Evolutionary conservation across 495 filamentous ascomycete species (phyloP), one percentile per base, ranked within the genome.

Genomic region (Penicillium goetzii): DNA sequence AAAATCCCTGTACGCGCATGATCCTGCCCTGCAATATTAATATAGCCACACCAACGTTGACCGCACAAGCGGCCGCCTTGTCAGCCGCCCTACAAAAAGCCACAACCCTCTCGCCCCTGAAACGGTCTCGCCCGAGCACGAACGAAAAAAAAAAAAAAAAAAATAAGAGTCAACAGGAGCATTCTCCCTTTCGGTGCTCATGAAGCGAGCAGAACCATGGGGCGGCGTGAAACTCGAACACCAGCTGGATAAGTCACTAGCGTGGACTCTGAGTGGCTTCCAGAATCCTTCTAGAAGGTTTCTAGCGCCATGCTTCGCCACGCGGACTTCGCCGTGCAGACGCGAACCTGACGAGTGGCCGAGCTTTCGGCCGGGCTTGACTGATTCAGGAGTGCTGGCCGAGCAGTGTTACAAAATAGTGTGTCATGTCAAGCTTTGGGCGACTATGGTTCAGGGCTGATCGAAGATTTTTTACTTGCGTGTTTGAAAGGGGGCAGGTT

Each of bases 211-310:
- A 50, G 56, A 63, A 55, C 57, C 63, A 60, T 45, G 58, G 54
- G 62, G 12, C n/a, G 19, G 52, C 33, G 8, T 36, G 59, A 61
- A 51, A n/a, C n/a, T n/a, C n/a, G n/a, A n/a, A 61, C 55, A 57
- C 55, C 14, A 43, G 34, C 52, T 23, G 36, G 34, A 43, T 14
- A 7, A 33, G 19, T 45, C 50, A n/a, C 32, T 51, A 60, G 49
- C 12, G 49, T 3, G 61, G 33, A 7, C 70, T 74, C 69, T 68
- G 74, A 71, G 71, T 52, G 71, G 59, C 55, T 78, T 78, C 75
- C 38, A 71, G 69, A 73, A 74, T 34, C 32, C 28, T 78, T 78
- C 76, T 71, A 59, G 72, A 77, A 75, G 61, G 47, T 41, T 77
- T 76, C 74, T 76, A 72, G 75, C 56, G 71, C 54, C 25, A 59